A percentile compares a stretch with the other conserved stretches of the same genome.
Conservation (phyloP, 768 basidiomycete species). For the Collybia mongolica region DNA sequence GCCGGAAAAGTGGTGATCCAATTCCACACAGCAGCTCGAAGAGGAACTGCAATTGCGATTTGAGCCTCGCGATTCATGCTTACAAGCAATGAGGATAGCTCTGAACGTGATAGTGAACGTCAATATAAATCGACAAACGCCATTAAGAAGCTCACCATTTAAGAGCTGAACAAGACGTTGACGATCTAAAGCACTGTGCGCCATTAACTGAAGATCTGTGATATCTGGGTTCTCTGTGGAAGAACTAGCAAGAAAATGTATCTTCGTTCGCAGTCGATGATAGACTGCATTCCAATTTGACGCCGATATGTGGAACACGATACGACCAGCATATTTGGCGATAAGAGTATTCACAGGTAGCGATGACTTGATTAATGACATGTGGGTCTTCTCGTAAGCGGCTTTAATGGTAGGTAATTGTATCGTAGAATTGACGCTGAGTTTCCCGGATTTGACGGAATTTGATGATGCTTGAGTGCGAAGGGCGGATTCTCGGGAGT, state of each 20-base stretch:
- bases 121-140: neutral
- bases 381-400: conserved; percentile 62
- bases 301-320: conserved; percentile 84
- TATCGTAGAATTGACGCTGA: conserved; percentile 37
- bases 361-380: conserved; percentile 54
- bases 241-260: conserved; percentile 57
- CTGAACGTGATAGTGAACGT: conserved; percentile 31
- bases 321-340: conserved; percentile 69
- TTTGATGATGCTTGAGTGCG: conserved; percentile 43
- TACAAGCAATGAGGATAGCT: conserved; percentile 78
- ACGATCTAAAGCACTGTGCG: conserved; percentile 73
- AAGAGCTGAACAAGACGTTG: conserved; percentile 67
- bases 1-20: conserved; percentile 81
- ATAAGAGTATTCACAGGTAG: conserved; percentile 60
- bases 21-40: conserved; percentile 84
- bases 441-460: conserved; percentile 34
- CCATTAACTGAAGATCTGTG: conserved; percentile 75
- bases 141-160: conserved; percentile 45
- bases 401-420: conserved; percentile 36
- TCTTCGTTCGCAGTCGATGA: conserved; percentile 64
- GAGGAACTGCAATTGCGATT: conserved; percentile 63
- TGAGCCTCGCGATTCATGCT: conserved; percentile 80
- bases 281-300: conserved; percentile 86
- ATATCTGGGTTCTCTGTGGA: conserved; percentile 52
- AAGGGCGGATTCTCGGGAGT: conserved; percentile 18